Evolutionary conservation across 768 basidiomycete species (phyloP), one percentile per base, ranked within the genome.

Genomic region (Chalciporus chontae): DNA sequence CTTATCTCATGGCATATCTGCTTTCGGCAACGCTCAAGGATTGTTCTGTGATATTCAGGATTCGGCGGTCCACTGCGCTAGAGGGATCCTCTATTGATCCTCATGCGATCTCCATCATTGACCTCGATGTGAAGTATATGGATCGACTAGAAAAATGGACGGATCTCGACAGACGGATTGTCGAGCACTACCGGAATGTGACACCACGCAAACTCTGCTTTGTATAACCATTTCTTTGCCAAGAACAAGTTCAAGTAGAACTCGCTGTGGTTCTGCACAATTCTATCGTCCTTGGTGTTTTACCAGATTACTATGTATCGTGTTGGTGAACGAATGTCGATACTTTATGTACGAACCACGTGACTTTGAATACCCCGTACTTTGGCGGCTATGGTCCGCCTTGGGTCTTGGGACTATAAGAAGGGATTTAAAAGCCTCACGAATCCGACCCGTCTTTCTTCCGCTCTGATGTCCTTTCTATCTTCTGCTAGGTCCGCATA

Each of bases 11-110:
- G 41, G 85, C 89, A 8, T 90, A 90, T 66, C 71, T 93, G 18
- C 83, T 97, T 45, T 92, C 92, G 5, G 91, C 91, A 21, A 89
- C 90, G 6, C 93, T 99, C 77, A 99, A 99, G 66, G 95, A 99
- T 67, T 99, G 95, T 70, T 96, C 94, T 0, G 50, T 87, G 46
- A 80, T 87, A 47, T 53, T 85, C 32, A 71, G 73, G 18, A 52
- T 59, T 42, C 43, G 38, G 50, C 56, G 41, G 13, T 41, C 56
- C 9, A 48, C 51, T 24, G 26, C 34, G 13, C 38, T 40, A 42
- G 47, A 40, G 11, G 15, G 19, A 60, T 72, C 41, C 67, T 78
- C 52, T 51, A 71, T 37, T 24, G 46, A 34, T 34, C 51, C 47
- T 67, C 70, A 51, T 57, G 68, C 70, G 15, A 75, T 89, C 23